Evolutionary conservation across 371 early-diverging fungal species (phyloP), one percentile per base, ranked within the genome.

Genomic region (Sporodiniella umbellata): DNA sequence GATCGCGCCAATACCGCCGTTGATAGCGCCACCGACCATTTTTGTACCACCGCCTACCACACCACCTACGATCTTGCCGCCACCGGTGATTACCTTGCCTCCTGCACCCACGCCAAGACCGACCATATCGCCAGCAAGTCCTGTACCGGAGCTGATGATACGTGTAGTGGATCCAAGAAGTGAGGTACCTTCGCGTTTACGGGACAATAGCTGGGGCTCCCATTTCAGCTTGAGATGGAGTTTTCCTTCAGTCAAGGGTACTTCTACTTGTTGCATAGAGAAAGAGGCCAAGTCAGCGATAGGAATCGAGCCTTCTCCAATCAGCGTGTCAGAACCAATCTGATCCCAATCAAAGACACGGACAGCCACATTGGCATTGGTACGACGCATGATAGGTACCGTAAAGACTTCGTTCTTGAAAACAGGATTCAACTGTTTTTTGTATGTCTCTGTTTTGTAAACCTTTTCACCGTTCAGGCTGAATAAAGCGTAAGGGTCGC

Each of bases 281-380:
- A 64, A 68, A 48, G 68, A 64, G 11, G 52, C 48, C 39, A 68
- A 66, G n/a, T 68, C 70, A 43, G 68, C 56, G 10, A 77, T 30
- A 4, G 78, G 59, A 4, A 77, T 66, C 22, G 70, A 72, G 17
- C 72, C 70, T 8, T 72, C 72, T 0, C 76, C 75, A 42, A 61
- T 57, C 1, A 51, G 54, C 25, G 72, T 71, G 64, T 79, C 73
- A 10, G 75, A 65, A 35, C 69, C 61, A 14, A 92, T 60, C 62
- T 85, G 83, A 58, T 92, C 90, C 90, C 89, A 90, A 66, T 92
- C 92, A 66, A 83, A 89, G n/a, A 88, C 81, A 54, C 90, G 91
- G 25, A 87, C 68, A 21, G 78, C 62, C 56, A 90, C 73, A 54
- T 79, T 72, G 1, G 87, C n/a, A n/a, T 77, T 12, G 72, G 72